phyloP scores from a whole-genome alignment of 2,329 filamentous ascomycete genomes.

The Didymellaceae sp. region DNA sequence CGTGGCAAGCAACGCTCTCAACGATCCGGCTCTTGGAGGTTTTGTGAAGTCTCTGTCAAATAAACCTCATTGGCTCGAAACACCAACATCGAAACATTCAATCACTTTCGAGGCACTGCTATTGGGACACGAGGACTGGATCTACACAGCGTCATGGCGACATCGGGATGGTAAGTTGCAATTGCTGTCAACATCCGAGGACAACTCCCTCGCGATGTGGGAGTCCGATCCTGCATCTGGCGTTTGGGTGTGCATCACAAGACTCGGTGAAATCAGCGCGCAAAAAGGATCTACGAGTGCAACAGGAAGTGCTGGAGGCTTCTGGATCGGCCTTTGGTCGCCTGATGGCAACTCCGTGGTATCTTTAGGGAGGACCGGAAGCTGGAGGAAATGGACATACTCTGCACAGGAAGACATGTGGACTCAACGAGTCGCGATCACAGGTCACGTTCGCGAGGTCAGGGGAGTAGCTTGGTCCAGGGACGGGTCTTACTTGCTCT shows the following conservation, averaged over 20 bases:
- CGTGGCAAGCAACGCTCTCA: constrained; percentile 59
- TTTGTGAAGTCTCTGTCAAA: constrained; percentile 81
- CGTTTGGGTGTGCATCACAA: constrained; percentile 85
- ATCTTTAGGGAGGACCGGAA: constrained; percentile 87
- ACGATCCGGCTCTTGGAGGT: constrained; percentile 64
- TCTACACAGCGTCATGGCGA: constrained; percentile 85
- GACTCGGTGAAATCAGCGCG: constrained; percentile 90
- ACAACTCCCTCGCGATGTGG: constrained; percentile 95
- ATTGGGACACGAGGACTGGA: constrained; percentile 97
- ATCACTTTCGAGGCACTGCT: constrained; percentile 93
- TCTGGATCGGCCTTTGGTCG: constrained; percentile 95
- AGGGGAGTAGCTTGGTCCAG: constrained; percentile 85
- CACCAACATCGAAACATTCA: constrained; percentile 68
- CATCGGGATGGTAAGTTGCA: constrained; percentile 64
- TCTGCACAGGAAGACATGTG: constrained; percentile 69
- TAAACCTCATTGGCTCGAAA: constrained; percentile 80
- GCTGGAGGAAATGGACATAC: constrained; percentile 86
- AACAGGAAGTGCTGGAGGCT: constrained; percentile 92
- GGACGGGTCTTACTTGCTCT: constrained; percentile 82
- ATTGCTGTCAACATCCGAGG: constrained; percentile 87
- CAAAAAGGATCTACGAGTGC: constrained; percentile 97
- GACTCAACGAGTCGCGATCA: constrained; percentile 77
- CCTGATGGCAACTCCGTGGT: constrained; percentile 76
- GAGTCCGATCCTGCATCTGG: constrained; percentile 82
- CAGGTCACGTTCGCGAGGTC: constrained; percentile 83